phyloP scores from a whole-genome alignment of 805 yeast species.

The Candida arabinofermentans region DNA sequence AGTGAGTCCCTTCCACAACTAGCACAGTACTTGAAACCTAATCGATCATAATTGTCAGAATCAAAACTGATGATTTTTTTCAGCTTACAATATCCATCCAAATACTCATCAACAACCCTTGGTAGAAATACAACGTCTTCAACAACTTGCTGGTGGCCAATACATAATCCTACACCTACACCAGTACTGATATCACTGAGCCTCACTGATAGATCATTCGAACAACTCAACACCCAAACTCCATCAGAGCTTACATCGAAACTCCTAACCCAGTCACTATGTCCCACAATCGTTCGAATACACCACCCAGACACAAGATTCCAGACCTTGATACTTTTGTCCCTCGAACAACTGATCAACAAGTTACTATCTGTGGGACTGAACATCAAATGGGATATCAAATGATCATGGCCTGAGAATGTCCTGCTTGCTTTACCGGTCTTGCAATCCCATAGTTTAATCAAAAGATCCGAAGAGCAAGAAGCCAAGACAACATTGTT shows the following conservation, averaged over 20 bases:
- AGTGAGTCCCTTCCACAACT: conserved; percentile 78
- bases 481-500: conserved; percentile 37
- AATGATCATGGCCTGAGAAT: conserved; percentile 82
- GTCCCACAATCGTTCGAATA: conserved; percentile 63
- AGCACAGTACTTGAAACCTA: conserved; percentile 70
- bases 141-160: conserved; percentile 81
- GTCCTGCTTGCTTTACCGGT: conserved; percentile 40
- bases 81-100: conserved; percentile 37
- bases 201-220: conserved; percentile 74
- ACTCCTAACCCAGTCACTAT: conserved; percentile 84
- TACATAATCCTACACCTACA: conserved; percentile 58
- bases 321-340: conserved; percentile 59
- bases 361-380: conserved; percentile 41
- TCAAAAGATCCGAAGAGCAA: conserved; percentile 47
- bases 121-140: conserved; percentile 74
- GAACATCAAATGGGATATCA: conserved; percentile 63
- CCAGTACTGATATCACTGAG: conserved; percentile 63
- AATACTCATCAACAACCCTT: conserved; percentile 36
- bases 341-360: conserved; percentile 62
- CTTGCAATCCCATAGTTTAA: conserved; percentile 68
- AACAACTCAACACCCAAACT: conserved; percentile 63
- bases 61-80: not conserved
- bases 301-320: conserved; percentile 67
- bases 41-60: conserved; percentile 11
- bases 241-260: conserved; percentile 46